Base-by-base conservation (phyloP, 345 rosid genomes). In the Noccaea caerulescens region DNA sequence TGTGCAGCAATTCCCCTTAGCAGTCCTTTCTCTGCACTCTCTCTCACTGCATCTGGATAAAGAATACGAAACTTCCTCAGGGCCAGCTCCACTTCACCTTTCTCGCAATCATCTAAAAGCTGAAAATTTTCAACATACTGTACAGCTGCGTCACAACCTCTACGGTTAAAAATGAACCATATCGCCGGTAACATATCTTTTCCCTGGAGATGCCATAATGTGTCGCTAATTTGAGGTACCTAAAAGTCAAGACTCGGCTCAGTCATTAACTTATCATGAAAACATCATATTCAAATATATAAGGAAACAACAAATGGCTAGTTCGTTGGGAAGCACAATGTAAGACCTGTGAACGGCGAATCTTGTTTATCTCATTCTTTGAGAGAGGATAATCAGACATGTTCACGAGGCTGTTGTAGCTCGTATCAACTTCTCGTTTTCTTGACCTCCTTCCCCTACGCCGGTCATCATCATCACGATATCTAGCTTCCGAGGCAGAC, bases 111-210 rank as follows among this genome's bases (percentile, higher is more conserved):
- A 73, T 91, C 93, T 75, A 94, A 85, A 52, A 94, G 89, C 69
- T 77, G 81, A 72, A 70, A 81, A 64, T 83, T 86, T 76, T 91
- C 96, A 76, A 91, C 82, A 76, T 94, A 94, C 81, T 89, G 84
- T 34, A 94, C 92, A 9, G 99, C 91, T 47, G 93, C 95, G 80
- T 91, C 99, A 73, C 97, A 91, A 77, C 96, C 97, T 88, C 89
- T 85, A 72, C 97, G 80, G 77, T 82, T 89, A 73, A 91, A 91
- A 75, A 94, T 91, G 79, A 91, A 94, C 99, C 99, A 94, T 72
- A 94, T 83, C 16, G 96, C 90, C 62, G 99, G 99, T 59, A 91
- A 81, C 97, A 91, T 89, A 75, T 89, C 83, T 77, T 84, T 88
- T 61, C 79, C 80, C 73, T 85, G 77, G 34, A 91, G 90, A 72